phyloP scores from a whole-genome alignment of 768 basidiomycete species.

The Podaxis pistillaris region DNA sequence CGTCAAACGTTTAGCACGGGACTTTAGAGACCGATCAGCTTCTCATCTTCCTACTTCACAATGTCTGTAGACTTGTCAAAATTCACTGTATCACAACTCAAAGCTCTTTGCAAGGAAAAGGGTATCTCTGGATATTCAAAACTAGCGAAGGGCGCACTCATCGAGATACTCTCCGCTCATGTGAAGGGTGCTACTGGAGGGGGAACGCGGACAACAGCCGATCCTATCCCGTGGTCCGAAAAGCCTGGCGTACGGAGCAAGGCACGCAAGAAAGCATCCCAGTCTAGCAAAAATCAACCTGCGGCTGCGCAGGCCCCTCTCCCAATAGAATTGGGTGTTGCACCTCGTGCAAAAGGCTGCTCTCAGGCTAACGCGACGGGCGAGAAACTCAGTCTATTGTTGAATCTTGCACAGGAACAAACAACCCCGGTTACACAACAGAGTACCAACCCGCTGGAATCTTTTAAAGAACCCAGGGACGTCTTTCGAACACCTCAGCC shows the following conservation, averaged over 20 bases:
- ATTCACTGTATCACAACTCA: conserved; percentile 63
- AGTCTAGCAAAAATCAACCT: background rate
- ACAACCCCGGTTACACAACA: background rate
- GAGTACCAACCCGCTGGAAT: background rate
- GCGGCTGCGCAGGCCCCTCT: background rate
- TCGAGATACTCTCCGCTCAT: conserved; percentile 38
- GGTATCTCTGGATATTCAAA: conserved; percentile 66
- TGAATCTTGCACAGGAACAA: background rate
- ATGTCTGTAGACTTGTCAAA: conserved; percentile 32
- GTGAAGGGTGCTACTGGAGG: background rate
- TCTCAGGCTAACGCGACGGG: background rate
- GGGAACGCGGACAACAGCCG: background rate
- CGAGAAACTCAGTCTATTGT: background rate
- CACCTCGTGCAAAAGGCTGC: background rate
- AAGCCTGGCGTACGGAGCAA: background rate
- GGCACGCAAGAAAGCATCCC: background rate
- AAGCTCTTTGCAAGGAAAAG: conserved; percentile 64
- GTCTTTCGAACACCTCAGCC: background rate
- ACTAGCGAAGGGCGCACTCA: conserved; percentile 54
- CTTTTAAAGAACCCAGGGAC: background rate
- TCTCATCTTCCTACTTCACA: background rate
- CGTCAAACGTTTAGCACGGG: background rate
- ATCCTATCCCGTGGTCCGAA: background rate
- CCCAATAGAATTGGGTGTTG: background rate
- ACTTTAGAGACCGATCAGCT: background rate